Conservation (phyloP, 176 grass and related monocot species). For the Cenchrus fungigraminus region DNA sequence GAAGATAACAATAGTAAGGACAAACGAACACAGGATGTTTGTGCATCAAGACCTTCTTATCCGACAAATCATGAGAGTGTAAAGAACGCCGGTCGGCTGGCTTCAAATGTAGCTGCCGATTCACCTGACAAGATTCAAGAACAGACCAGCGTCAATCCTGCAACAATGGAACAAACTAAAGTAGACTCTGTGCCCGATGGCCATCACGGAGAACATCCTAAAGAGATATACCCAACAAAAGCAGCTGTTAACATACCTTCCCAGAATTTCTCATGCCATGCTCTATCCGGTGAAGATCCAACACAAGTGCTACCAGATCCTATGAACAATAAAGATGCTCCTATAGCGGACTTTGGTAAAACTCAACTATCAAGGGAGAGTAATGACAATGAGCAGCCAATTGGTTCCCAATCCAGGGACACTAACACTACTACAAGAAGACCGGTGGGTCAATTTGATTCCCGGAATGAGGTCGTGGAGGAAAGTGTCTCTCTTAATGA, state of each 20-base stretch:
- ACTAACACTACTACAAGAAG: constrained; percentile 54
- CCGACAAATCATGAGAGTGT: constrained; percentile 32
- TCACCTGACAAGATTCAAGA: constrained; percentile 41
- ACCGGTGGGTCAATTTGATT: constrained; percentile 30
- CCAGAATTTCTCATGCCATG: constrained; percentile 36
- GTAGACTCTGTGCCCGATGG: constrained; percentile 10
- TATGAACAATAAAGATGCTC: constrained; percentile 37
- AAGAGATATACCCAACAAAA: constrained; percentile 42
- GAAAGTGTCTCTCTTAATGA: constrained; percentile 47
- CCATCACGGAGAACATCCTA: constrained; percentile 41
- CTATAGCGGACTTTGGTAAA: constrained; percentile 35
- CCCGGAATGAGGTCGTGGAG: constrained; percentile 45
- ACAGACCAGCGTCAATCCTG: constrained; percentile 37
- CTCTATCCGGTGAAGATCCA: constrained; percentile 54
- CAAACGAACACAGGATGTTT: constrained; percentile 49
- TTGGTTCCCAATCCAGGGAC: constrained; percentile 65
- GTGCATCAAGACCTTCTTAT: constrained; percentile 53
- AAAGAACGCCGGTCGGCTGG: constrained; percentile 17
- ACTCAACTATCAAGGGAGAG: constrained; percentile 45
- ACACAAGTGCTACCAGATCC: constrained; percentile 37
- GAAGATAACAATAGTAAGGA: constrained; percentile 50
- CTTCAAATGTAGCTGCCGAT: constrained; percentile 35
- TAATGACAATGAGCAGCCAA: constrained; percentile 40
- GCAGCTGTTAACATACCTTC: constrained; percentile 37
- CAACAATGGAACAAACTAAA: constrained; percentile 39